Percentiles rank a stretch among this genome's conserved stretches.
These are phyloP conservation scores for Ophiocordyceps camponoti-saundersi DNA, from an alignment of 2,329 filamentous ascomycete genomes.

Conservation along the genomic window DNA sequence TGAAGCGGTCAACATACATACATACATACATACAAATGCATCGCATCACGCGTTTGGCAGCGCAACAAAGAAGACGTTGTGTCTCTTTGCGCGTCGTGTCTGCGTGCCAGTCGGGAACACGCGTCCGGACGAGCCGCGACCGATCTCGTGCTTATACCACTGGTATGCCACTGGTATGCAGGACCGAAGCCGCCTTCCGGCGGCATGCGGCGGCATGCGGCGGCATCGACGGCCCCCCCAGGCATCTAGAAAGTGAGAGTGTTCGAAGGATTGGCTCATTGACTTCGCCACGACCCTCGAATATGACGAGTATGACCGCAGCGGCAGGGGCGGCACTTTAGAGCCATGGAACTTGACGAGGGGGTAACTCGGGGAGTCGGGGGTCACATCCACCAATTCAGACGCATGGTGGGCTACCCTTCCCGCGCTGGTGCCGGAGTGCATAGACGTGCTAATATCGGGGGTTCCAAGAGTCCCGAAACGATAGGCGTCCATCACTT, in stretches of 20 bases:
- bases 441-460: neutral
- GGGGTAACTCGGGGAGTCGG: neutral
- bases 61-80: neutral
- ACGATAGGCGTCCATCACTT: neutral
- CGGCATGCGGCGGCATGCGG: neutral
- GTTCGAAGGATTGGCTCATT: neutral
- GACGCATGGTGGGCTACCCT: neutral
- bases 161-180: neutral
- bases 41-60: neutral
- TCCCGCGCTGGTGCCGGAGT: neutral
- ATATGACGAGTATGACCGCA: neutral
- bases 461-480: neutral
- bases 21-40: neutral
- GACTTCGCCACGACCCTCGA: neutral
- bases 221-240: neutral
- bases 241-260: neutral
- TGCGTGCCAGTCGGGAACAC: neutral
- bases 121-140: neutral
- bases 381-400: neutral
- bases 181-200: neutral
- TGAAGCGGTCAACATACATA: too few species aligned
- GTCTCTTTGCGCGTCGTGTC: neutral
- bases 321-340: neutral
- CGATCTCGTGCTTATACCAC: neutral
- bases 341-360: neutral